Percentiles rank a stretch among this genome's conserved stretches.
phyloP scores from a whole-genome alignment of 352 stramenopile genomes.

The Globisporangium mamillatum region DNA sequence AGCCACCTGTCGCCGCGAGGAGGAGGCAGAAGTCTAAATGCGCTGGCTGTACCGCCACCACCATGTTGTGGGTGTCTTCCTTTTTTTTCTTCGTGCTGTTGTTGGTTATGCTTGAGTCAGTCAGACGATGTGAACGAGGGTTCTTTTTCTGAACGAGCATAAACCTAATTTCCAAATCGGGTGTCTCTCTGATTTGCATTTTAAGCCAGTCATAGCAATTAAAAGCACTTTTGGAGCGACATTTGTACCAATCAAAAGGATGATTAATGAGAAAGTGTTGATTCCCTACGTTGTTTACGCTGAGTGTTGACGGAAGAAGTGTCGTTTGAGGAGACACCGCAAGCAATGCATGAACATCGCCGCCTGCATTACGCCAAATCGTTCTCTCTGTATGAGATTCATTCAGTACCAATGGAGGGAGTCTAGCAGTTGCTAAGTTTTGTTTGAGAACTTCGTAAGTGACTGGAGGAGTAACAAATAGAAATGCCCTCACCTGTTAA shows the following conservation, averaged over 20 bases:
- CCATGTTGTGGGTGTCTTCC: neutral
- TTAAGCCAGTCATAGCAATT: neutral
- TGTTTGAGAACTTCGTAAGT: too few species aligned
- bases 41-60: neutral
- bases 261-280: neutral
- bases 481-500: too few species aligned
- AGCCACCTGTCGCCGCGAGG: neutral
- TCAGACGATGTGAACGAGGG: neutral
- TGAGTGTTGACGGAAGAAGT: neutral
- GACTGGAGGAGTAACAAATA: too few species aligned
- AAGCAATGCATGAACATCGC: neutral
- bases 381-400: neutral
- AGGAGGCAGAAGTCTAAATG: neutral
- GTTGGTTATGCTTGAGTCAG: neutral
- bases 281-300: neutral
- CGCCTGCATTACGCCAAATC: neutral
- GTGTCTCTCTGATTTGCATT: neutral
- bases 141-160: constrained; percentile 2
- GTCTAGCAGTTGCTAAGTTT: neutral
- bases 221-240: neutral
- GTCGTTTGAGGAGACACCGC: neutral
- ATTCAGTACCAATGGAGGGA: constrained; percentile 23
- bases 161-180: neutral
- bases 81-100: neutral
- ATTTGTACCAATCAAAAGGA: neutral